Percentiles rank a stretch among this genome's conserved stretches.
Evolutionary conservation across 345 rosid genomes (phyloP).

Genomic region (Eucalyptus curtisii): DNA sequence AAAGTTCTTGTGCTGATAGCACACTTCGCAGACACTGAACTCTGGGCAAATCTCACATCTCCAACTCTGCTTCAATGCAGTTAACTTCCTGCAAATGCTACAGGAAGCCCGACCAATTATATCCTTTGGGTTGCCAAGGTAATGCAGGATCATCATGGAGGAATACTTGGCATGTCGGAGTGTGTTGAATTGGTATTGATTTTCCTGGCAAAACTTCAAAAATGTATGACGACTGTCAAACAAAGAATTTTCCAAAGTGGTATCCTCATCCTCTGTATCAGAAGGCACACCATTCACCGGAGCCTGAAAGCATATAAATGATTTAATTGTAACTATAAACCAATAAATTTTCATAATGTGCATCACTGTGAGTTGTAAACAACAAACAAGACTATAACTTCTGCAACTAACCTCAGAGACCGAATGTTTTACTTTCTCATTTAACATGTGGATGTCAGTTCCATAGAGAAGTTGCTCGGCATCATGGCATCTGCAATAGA

Average conservation of each 20-base stretch:
- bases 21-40: constrained; percentile 21
- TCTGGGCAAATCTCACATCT: constrained; percentile 17
- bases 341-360: background rate
- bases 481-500: constrained; percentile 37
- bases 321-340: background rate
- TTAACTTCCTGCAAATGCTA: constrained; percentile 23
- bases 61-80: constrained; percentile 5
- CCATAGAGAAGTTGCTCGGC: constrained; percentile 8
- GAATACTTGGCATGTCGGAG: constrained; percentile 71
- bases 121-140: constrained; percentile 18
- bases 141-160: constrained; percentile 66
- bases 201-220: constrained; percentile 37
- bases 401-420: constrained; percentile 32
- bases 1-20: constrained; percentile 8
- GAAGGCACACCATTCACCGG: constrained; percentile 20
- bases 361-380: background rate
- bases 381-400: background rate
- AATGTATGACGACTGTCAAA: constrained; percentile 48
- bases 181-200: constrained; percentile 46
- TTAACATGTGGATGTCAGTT: constrained; percentile 5
- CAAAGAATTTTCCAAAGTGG: constrained; percentile 10
- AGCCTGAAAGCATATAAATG: constrained; percentile 13
- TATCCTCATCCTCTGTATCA: constrained; percentile 40
- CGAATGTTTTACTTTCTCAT: constrained; percentile 11
- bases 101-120: constrained; percentile 4